phyloP scores from a whole-genome alignment of 2,329 filamentous ascomycete genomes.

The Colletotrichum sp. region DNA sequence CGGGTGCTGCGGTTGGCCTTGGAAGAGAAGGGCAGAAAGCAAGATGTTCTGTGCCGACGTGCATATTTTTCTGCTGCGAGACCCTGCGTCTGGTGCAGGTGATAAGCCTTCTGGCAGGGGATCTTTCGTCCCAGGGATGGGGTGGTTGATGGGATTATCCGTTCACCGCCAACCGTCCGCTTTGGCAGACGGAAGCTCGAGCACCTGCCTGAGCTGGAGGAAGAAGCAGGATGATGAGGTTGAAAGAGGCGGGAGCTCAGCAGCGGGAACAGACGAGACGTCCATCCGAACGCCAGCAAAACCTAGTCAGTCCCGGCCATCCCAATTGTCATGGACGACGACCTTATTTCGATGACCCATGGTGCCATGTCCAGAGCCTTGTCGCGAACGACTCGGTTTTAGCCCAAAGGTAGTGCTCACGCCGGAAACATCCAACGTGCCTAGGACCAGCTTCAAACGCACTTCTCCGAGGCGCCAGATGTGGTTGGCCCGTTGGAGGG shows the following conservation, averaged over 20 bases:
- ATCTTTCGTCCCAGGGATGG: not conserved
- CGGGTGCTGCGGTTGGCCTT: not conserved
- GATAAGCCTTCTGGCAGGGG: not conserved
- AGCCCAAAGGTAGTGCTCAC: not conserved
- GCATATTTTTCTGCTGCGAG: not conserved
- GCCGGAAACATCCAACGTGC: not conserved
- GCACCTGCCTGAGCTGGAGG: not conserved
- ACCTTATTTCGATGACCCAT: not conserved
- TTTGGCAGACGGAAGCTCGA: not conserved
- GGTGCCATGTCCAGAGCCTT: not conserved
- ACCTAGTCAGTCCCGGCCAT: not conserved
- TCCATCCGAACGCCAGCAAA: not conserved
- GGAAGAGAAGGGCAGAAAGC: not conserved
- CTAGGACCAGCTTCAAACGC: not conserved
- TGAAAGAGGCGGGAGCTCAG: not conserved
- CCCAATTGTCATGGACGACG: not conserved
- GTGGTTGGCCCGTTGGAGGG: not conserved
- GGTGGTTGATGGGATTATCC: not conserved
- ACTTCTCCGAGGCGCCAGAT: not conserved
- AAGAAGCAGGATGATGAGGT: not conserved
- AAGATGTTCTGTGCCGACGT: not conserved
- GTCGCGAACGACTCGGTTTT: not conserved
- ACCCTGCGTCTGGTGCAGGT: not conserved
- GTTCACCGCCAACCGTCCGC: not conserved
- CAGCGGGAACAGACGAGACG: not conserved